Evolutionary conservation across 176 grass and related monocot genomes (phyloP), one percentile per base, ranked within the genome.

Genomic region (Juncus effusus): DNA sequence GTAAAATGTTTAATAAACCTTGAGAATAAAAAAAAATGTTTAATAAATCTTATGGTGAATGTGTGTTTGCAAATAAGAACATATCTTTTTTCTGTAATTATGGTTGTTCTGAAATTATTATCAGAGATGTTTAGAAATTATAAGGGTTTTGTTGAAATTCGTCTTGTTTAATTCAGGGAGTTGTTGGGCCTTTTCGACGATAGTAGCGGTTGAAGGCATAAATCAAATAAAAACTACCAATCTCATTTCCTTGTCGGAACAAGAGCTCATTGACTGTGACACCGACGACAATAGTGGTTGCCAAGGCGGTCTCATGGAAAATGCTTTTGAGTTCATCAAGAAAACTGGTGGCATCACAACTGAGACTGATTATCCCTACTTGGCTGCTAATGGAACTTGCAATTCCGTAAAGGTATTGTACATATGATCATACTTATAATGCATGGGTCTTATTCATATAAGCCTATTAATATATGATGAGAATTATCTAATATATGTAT

Each of bases 201-300:
- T 93, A 10, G 85, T 74, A 54, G 56, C 89, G 6, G 79, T 93
- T 53, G 89, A 93, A 50, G 85, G 89, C 38, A 85, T 88, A 82
- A 88, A 93, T 78, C 74, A 80, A 7, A 88, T 93, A 71, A 74
- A 70, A 16, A 88, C 76, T 2, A 82, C 74, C 36, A 47, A 38
- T 13, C 63, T 93, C 38, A 12, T 93, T 44, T 85, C 85, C 0
- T 74, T 93, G 16, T 93, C 85, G 11, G 81, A 93, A 52, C 89
- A 88, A 83, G 89, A 93, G 76, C 85, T 93, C 3, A n/a, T 93
- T 16, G 89, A 93, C 62, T 88, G 89, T 40, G 89, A 93, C 75
- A 82, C 61, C 13, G 64, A 36, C 3, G 78, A 88, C 67, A 85
- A 71, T 61, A 75, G 51, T 19, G 84, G 81, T 42, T 88, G 84